Conservation (phyloP, 2,329 filamentous ascomycete species). For the Chrysoporthe puriensis region DNA sequence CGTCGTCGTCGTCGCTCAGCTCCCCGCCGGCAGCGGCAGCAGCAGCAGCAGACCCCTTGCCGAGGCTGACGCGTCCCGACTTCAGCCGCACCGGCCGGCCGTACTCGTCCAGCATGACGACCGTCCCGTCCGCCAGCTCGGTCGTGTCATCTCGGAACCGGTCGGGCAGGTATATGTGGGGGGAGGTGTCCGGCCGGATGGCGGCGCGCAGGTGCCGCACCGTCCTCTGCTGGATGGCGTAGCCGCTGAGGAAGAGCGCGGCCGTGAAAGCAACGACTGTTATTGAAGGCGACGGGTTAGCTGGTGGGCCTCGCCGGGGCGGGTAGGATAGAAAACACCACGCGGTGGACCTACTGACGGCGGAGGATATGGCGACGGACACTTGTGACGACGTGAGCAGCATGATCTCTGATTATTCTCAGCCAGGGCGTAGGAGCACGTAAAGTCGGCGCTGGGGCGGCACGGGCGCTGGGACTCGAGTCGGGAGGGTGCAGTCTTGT, state of each 20-base stretch:
- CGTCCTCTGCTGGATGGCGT: slow-evolving; percentile 84
- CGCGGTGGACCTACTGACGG: slow-evolving; percentile 58
- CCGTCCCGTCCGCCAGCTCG: slow-evolving; percentile 51
- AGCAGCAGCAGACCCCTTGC: slow-evolving; percentile 8
- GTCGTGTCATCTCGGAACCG: slow-evolving; percentile 51
- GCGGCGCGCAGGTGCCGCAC: slow-evolving; percentile 76
- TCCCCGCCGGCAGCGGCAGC: slow-evolving; percentile 10
- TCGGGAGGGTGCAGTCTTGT: slow-evolving; percentile 3
- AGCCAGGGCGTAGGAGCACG: no score
- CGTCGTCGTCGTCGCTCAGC: slow-evolving; percentile 7
- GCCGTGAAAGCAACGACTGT: slow-evolving; percentile 76
- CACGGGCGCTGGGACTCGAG: slow-evolving; percentile 5
- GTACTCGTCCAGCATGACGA: slow-evolving; percentile 50
- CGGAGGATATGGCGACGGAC: slow-evolving; percentile 66
- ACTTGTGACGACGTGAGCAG: slow-evolving; percentile 73
- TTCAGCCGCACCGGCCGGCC: slow-evolving; percentile 40
- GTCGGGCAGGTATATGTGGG: slow-evolving; percentile 55
- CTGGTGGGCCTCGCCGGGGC: background rate
- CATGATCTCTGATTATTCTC: slow-evolving; percentile 28
- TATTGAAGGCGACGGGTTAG: slow-evolving; percentile 18
- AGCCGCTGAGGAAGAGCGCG: slow-evolving; percentile 85
- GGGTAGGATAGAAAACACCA: slow-evolving; percentile 10
- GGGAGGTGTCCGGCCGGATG: slow-evolving; percentile 59
- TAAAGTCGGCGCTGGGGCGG: no score
- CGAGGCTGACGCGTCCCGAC: slow-evolving; percentile 26